phyloP scores from a whole-genome alignment of 2,329 filamentous ascomycete species.

The Fusarium sp. region DNA sequence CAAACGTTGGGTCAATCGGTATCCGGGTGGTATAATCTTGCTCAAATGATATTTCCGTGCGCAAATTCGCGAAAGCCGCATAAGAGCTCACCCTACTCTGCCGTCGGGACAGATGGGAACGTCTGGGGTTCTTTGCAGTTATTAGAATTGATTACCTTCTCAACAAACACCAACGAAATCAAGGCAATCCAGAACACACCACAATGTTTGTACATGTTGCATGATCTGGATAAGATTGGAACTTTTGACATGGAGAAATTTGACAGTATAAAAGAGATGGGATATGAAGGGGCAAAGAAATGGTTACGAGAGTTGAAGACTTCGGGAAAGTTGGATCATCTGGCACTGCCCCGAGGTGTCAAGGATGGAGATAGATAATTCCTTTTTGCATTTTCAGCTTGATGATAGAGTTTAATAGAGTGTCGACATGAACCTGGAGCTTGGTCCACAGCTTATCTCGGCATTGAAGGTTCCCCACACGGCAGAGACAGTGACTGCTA shows the following conservation, averaged over 20 bases:
- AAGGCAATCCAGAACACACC: background rate
- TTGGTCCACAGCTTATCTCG: slow-evolving; percentile 8
- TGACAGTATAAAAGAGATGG: background rate
- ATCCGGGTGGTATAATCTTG: background rate
- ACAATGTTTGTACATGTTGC: background rate
- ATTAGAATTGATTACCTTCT: background rate
- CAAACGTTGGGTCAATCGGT: background rate
- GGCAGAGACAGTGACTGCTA: background rate
- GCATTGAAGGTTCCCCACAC: background rate
- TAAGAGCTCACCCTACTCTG: background rate
- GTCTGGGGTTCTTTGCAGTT: background rate
- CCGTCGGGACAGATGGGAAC: background rate
- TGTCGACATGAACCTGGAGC: background rate
- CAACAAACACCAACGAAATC: background rate
- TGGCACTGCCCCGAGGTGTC: background rate
- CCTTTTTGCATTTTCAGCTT: background rate
- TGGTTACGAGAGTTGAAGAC: background rate
- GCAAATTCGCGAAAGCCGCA: background rate
- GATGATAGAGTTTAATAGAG: background rate
- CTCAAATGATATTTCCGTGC: background rate
- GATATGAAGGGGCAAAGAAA: background rate
- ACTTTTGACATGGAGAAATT: background rate
- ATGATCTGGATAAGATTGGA: background rate
- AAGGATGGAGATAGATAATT: background rate
- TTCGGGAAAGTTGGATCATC: background rate